These are phyloP conservation scores for Aspergillus bridgeri DNA, from an alignment of 495 filamentous ascomycete species.

Conservation along the genomic window DNA sequence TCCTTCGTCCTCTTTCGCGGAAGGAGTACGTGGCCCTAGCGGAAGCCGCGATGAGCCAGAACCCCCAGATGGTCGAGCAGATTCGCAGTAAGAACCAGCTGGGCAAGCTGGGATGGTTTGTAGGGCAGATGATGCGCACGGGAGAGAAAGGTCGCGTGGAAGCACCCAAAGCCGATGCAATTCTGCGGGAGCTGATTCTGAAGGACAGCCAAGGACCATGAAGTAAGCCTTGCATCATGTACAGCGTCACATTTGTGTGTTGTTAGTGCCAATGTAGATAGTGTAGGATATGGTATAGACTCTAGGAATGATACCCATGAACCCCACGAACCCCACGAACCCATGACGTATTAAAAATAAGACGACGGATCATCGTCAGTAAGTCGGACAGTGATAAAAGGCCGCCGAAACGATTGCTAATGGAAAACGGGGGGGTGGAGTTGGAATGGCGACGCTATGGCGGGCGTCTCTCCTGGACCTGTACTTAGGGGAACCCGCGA, in stretches of 20 bases:
- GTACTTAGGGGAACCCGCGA: conserved; percentile 49
- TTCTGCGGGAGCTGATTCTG: conserved; percentile 56
- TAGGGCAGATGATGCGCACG: conserved; percentile 84
- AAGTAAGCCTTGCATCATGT: conserved; percentile 8
- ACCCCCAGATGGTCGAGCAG: conserved; percentile 60
- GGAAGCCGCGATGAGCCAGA: conserved; percentile 41
- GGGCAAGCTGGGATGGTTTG: conserved; percentile 80
- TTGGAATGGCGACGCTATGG: conserved; percentile 22
- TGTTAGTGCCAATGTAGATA: background rate
- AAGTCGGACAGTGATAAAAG: background rate
- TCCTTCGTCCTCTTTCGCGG: conserved; percentile 54
- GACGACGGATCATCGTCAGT: background rate
- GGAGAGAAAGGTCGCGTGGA: conserved; percentile 76
- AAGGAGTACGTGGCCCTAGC: conserved; percentile 48
- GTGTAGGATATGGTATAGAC: background rate
- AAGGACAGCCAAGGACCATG: conserved; percentile 7
- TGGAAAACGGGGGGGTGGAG: conserved; percentile 18
- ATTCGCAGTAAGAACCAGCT: conserved; percentile 62
- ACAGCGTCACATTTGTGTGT: conserved; percentile 5
- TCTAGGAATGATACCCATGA: conserved; percentile 12
- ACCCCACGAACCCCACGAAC: too few relatives aligned
- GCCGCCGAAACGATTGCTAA: conserved; percentile 20
- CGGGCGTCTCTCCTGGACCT: conserved; percentile 47
- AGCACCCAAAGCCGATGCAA: conserved; percentile 64
- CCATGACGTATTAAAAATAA: background rate